These are phyloP conservation scores for Phylloporus rhodoxanthus DNA, from an alignment of 768 basidiomycete species.

Conservation along the genomic window DNA sequence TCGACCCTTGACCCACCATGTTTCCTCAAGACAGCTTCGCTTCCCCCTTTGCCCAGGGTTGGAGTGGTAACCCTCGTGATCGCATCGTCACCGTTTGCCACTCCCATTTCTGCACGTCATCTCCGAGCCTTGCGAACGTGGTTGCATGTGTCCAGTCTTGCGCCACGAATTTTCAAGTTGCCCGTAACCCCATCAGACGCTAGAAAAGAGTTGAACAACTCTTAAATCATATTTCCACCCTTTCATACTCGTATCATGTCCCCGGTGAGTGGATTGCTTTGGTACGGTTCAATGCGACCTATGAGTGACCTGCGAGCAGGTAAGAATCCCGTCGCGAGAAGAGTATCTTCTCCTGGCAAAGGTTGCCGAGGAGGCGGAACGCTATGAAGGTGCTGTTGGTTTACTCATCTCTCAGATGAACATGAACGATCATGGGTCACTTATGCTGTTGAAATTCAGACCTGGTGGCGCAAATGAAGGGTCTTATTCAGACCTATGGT, in stretches of 20 bases:
- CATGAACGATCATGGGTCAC: background rate
- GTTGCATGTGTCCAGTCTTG: conserved; percentile 8
- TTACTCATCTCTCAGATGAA: background rate
- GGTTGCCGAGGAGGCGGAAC: conserved; percentile 82
- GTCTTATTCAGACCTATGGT: conserved; percentile 60
- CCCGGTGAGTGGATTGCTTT: conserved; percentile 21
- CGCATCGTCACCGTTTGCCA: conserved; percentile 1
- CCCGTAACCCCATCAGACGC: conserved; percentile 26
- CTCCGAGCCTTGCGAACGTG: conserved; percentile 12
- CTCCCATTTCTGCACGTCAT: conserved; percentile 7
- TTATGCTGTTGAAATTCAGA: conserved; percentile 40
- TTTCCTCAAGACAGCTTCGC: conserved; percentile 7
- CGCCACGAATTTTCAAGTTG: conserved; percentile 17
- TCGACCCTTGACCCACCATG: conserved; percentile 27
- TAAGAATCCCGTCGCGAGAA: conserved; percentile 30
- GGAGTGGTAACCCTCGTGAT: conserved; percentile 2
- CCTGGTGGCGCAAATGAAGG: conserved; percentile 74
- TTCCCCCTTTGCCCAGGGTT: conserved; percentile 31
- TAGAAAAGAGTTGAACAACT: conserved; percentile 26
- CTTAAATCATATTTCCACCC: conserved; percentile 5
- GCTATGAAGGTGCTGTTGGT: conserved; percentile 64
- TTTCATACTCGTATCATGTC: conserved; percentile 19
- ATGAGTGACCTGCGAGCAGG: conserved; percentile 15
- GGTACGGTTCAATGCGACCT: background rate
- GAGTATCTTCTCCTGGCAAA: conserved; percentile 63